These are phyloP conservation scores for Spinacia oleracea DNA, from an alignment of 179 eudicot genomes.

Conservation along the genomic window DNA sequence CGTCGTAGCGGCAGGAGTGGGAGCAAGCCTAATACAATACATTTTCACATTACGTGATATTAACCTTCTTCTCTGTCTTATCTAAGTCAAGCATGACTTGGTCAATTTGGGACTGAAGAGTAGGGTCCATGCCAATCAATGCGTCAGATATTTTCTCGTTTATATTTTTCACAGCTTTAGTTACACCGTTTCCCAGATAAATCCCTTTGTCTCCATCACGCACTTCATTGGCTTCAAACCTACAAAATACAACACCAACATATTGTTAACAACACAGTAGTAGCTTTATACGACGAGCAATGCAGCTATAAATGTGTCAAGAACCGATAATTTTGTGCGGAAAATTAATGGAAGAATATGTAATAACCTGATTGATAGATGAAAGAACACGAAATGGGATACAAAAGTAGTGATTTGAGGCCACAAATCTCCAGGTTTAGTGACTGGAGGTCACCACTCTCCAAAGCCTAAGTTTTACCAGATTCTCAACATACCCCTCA, in stretches of 20 bases:
- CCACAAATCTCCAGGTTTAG: too few species aligned
- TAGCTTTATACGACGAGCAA: constrained; percentile 11
- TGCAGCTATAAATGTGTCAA: constrained; percentile 5
- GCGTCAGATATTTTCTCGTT: constrained; percentile 97
- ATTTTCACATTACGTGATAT: constrained; percentile 15
- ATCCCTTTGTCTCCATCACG: constrained; percentile 87
- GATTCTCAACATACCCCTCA: too few species aligned
- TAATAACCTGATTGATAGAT: too few species aligned
- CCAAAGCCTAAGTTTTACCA: too few species aligned
- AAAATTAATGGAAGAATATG: too few species aligned
- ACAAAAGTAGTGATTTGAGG: too few species aligned
- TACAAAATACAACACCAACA: constrained; percentile 29
- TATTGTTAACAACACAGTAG: background rate
- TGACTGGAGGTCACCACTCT: too few species aligned
- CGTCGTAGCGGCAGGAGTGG: background rate
- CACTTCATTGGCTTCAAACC: constrained; percentile 92
- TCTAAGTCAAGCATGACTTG: constrained; percentile 97
- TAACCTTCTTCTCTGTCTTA: constrained; percentile 96
- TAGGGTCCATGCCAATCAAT: constrained; percentile 94
- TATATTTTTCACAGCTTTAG: constrained; percentile 78
- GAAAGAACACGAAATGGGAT: too few species aligned
- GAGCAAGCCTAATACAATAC: constrained; percentile 12
- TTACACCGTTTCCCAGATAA: constrained; percentile 85
- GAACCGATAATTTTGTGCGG: too few species aligned
- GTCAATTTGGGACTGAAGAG: constrained; percentile 90